These are phyloP conservation scores for Fusarium sp. DNA, from an alignment of 2,329 filamentous ascomycete genomes.

Conservation along the genomic window DNA sequence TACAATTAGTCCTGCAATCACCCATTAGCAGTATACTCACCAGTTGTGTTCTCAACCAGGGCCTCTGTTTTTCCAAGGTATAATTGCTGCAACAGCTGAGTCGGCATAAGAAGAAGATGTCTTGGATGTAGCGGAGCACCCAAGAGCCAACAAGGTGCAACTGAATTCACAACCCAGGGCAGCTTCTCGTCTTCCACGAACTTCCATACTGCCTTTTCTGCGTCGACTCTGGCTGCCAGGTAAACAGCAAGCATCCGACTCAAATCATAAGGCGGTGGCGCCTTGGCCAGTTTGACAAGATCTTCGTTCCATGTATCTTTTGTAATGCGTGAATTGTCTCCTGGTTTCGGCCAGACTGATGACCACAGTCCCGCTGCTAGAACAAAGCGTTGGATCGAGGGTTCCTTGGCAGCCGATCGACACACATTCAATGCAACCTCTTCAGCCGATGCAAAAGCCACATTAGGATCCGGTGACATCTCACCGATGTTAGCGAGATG, in stretches of 20 bases:
- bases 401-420: slow-evolving; percentile 35
- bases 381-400: slow-evolving; percentile 39
- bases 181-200: slow-evolving; percentile 33
- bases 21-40: slow-evolving; percentile 1
- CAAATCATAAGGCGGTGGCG: slow-evolving; percentile 38
- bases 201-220: slow-evolving; percentile 44
- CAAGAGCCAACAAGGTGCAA: slow-evolving; percentile 33
- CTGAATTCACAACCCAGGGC: slow-evolving; percentile 38
- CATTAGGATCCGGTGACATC: slow-evolving; percentile 29
- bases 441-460: slow-evolving; percentile 27
- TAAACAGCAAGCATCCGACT: slow-evolving; percentile 23
- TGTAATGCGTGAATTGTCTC: slow-evolving; percentile 1
- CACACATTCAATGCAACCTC: slow-evolving; percentile 35
- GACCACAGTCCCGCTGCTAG: slow-evolving; percentile 38
- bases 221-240: slow-evolving; percentile 28
- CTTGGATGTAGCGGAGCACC: slow-evolving; percentile 25
- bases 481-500: slow-evolving; percentile 37
- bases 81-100: slow-evolving; percentile 38
- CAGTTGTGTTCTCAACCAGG: slow-evolving; percentile 10
- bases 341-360: slow-evolving; percentile 23
- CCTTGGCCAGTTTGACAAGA: slow-evolving; percentile 20
- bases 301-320: slow-evolving; percentile 42
- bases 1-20: background rate
- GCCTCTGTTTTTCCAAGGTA: slow-evolving; percentile 31
- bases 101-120: slow-evolving; percentile 35